phyloP scores from a whole-genome alignment of 2,329 filamentous ascomycete species.

The Colletotrichum sp. region DNA sequence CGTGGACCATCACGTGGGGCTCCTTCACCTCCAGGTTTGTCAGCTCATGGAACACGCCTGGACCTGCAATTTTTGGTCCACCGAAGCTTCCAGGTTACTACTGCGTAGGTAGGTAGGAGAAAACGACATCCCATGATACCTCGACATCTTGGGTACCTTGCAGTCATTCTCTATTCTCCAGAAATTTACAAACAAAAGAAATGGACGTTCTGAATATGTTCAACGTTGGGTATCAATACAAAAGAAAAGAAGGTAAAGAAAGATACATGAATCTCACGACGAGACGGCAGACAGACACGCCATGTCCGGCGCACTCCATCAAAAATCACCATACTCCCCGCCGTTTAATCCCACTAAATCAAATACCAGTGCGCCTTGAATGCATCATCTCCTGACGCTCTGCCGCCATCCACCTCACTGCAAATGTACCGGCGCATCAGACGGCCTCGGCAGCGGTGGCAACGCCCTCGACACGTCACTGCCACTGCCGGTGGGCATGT shows the following conservation, averaged over 20 bases:
- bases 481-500: background rate
- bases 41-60: background rate
- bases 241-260: background rate
- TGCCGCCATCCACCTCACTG: background rate
- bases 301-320: background rate
- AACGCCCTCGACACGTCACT: background rate
- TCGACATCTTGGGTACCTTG: background rate
- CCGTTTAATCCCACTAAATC: background rate
- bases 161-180: background rate
- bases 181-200: background rate
- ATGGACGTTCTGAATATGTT: background rate
- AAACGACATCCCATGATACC: background rate
- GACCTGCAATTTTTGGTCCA: background rate
- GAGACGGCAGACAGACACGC: background rate
- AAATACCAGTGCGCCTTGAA: background rate
- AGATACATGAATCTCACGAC: background rate
- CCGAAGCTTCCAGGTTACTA: background rate
- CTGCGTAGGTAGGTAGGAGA: too few species aligned
- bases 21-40: background rate
- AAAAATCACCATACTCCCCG: background rate
- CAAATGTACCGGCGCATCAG: background rate
- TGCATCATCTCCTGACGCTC: background rate
- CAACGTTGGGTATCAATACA: conserved; percentile 3
- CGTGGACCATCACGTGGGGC: background rate
- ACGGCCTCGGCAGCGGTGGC: background rate